A percentile compares a stretch with the other conserved stretches of the same genome.
Conservation (phyloP, 2,329 filamentous ascomycete species). For the Ceratocystis diversiconidia region DNA sequence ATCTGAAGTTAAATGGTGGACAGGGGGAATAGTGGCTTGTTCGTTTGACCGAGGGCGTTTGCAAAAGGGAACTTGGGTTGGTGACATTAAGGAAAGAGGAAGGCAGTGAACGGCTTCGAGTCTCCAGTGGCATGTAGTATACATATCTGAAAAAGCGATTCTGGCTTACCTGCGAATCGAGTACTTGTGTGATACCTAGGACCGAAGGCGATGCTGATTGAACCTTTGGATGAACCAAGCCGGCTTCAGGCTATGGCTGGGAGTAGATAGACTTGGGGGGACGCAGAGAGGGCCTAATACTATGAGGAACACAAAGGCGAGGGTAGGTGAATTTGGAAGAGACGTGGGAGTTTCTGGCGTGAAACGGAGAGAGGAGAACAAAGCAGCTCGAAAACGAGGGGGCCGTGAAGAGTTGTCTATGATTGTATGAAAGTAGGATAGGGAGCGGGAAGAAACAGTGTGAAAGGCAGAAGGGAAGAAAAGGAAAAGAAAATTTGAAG, state of each 20-base stretch:
- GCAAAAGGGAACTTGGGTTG: neutral
- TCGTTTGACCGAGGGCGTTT: constrained; percentile 1
- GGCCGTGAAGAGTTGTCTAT: neutral
- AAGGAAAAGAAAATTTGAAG: neutral
- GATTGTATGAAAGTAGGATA: neutral
- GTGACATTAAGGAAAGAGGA: neutral
- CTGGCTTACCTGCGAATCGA: neutral
- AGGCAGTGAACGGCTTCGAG: neutral
- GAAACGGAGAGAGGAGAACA: neutral
- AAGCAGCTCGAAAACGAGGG: neutral
- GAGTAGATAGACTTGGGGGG: neutral
- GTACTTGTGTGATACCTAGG: neutral
- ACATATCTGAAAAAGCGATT: neutral
- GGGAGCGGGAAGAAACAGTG: neutral
- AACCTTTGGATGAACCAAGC: neutral
- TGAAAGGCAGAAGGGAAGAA: neutral
- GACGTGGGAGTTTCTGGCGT: neutral
- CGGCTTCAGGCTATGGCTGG: neutral
- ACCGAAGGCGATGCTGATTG: neutral
- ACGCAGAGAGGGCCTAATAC: neutral
- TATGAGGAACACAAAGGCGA: neutral
- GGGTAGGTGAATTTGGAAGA: neutral
- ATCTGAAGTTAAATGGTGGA: neutral
- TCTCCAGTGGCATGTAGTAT: neutral
- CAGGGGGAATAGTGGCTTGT: neutral